phyloP scores from a whole-genome alignment of 306 rosid genomes.

The Medicago truncatula region DNA sequence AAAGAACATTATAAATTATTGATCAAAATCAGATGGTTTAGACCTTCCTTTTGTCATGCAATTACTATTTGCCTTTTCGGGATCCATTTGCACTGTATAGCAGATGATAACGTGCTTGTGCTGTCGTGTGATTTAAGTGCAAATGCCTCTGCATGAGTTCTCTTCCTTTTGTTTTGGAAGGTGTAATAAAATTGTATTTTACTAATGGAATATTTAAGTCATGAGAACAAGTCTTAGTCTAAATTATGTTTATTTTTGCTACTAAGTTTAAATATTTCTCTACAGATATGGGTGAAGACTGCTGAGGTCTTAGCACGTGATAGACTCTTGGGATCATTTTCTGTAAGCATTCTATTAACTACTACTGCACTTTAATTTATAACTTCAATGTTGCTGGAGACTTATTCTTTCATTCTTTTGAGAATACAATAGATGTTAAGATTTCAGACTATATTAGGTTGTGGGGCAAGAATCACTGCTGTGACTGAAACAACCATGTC shows the following conservation, averaged over 20 bases:
- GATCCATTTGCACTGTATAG: too few relatives aligned
- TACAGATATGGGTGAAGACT: constrained; percentile 95
- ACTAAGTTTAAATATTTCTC: constrained; percentile 33
- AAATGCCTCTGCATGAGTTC: too few relatives aligned
- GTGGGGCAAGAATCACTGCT: background rate
- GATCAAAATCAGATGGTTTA: too few relatives aligned
- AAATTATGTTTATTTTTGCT: constrained; percentile 21
- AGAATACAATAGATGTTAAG: background rate
- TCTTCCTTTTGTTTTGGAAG: too few relatives aligned
- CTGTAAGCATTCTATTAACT: constrained; percentile 60
- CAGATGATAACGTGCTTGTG: too few relatives aligned
- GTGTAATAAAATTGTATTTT: background rate
- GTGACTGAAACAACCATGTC: constrained; percentile 16
- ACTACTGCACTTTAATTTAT: background rate
- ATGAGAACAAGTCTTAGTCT: constrained; percentile 15
- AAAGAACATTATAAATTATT: too few relatives aligned
- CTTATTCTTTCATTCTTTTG: background rate
- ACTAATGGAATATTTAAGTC: constrained; percentile 4
- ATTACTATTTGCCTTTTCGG: too few relatives aligned
- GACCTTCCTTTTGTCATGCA: too few relatives aligned
- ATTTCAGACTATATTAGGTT: too few relatives aligned
- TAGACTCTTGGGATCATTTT: constrained; percentile 90
- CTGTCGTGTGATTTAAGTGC: too few relatives aligned
- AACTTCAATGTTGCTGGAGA: constrained; percentile 20
- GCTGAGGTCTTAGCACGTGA: constrained; percentile 90